Percentiles rank a stretch among this genome's conserved stretches.
Evolutionary conservation across 2,329 filamentous ascomycete genomes (phyloP).

Genomic region (Cladosporium sp.): DNA sequence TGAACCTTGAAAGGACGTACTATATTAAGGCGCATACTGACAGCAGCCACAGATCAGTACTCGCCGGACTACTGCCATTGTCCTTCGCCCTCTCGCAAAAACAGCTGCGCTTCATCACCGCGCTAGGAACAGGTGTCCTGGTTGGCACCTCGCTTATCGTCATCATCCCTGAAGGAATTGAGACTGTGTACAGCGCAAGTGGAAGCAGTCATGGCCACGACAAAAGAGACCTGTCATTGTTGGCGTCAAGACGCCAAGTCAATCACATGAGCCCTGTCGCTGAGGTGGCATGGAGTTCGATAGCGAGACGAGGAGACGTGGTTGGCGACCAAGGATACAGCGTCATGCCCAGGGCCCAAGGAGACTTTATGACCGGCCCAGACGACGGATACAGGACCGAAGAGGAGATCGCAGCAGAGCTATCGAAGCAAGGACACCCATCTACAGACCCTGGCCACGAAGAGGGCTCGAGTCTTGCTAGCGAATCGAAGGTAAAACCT

Average conservation of each 20-base stretch:
- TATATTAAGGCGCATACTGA: constrained; percentile 22
- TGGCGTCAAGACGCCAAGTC: neutral
- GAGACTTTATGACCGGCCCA: constrained; percentile 32
- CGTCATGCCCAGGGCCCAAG: neutral
- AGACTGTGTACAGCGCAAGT: constrained; percentile 72
- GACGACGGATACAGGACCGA: constrained; percentile 33
- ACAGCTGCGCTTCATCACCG: constrained; percentile 85
- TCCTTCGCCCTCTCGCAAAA: constrained; percentile 85
- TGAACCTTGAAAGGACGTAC: constrained; percentile 17
- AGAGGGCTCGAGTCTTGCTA: constrained; percentile 10
- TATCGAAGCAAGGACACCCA: constrained; percentile 20
- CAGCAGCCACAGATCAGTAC: constrained; percentile 70
- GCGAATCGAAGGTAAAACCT: constrained; percentile 10
- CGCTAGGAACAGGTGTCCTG: constrained; percentile 88
- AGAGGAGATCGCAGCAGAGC: constrained; percentile 24
- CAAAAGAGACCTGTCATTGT: constrained; percentile 17
- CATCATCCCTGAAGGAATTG: constrained; percentile 95
- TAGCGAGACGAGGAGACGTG: neutral
- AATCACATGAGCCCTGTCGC: neutral
- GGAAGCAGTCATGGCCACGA: constrained; percentile 28
- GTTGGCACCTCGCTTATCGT: constrained; percentile 95
- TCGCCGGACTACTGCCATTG: constrained; percentile 86
- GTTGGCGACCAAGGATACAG: neutral
- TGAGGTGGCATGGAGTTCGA: constrained; percentile 11
- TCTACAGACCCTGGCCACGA: constrained; percentile 27